phyloP scores from a whole-genome alignment of 306 rosid genomes.

The Citrullus mucosospermus region DNA sequence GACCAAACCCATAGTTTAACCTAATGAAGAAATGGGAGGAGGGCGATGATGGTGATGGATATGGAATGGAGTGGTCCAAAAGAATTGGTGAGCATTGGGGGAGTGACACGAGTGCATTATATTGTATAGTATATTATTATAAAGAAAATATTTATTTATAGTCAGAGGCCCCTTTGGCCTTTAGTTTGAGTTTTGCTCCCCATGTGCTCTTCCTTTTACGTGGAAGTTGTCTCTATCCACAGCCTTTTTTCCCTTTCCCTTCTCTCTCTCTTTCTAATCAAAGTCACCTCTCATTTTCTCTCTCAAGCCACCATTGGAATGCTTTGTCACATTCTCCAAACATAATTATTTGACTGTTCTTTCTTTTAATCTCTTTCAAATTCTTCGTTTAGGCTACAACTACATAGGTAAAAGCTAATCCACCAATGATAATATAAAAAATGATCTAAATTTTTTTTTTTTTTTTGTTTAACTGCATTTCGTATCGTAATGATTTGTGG shows the following conservation, averaged over 20 bases:
- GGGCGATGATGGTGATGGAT: not conserved
- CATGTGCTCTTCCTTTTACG: not conserved
- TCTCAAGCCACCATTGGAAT: not conserved
- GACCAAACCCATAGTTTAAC: too few relatives aligned
- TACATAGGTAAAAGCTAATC: too few relatives aligned
- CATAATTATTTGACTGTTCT: not conserved
- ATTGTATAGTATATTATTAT: too few relatives aligned
- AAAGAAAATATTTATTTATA: too few relatives aligned
- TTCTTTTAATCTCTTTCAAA: too few relatives aligned
- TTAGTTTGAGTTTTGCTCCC: not conserved
- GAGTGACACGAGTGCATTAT: not conserved
- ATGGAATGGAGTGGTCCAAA: not conserved
- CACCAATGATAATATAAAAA: too few relatives aligned
- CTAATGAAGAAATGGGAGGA: too few relatives aligned
- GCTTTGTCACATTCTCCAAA: not conserved
- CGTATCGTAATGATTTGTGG: too few relatives aligned
- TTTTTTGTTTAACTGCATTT: too few relatives aligned
- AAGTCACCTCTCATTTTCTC: not conserved
- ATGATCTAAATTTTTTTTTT: too few relatives aligned
- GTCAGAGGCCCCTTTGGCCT: too few relatives aligned
- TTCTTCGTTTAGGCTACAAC: too few relatives aligned
- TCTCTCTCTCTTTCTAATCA: not conserved
- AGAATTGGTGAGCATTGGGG: not conserved
- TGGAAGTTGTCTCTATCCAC: conserved; percentile 8
- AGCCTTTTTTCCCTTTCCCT: not conserved